Percentiles rank a stretch among this genome's conserved stretches.
phyloP scores from a whole-genome alignment of 768 basidiomycete species.

The Mycena pura region DNA sequence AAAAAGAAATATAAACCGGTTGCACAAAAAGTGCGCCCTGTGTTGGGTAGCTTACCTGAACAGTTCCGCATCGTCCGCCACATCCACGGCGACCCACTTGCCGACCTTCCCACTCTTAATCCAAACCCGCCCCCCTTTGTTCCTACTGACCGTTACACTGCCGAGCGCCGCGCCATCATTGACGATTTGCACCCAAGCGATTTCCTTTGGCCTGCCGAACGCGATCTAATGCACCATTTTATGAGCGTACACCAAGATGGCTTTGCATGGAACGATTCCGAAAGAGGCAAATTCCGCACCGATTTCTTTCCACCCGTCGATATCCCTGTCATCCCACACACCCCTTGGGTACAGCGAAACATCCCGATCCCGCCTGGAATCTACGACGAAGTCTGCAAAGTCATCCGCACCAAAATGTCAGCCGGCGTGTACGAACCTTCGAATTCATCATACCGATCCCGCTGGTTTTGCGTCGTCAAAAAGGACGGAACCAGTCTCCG shows the following conservation, averaged over 20 bases:
- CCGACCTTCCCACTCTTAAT: not conserved
- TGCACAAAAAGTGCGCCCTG: constrained; percentile 22
- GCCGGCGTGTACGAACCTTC: constrained; percentile 5
- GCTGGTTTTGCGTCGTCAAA: constrained; percentile 25
- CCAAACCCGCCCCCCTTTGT: constrained; percentile 7
- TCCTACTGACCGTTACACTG: constrained; percentile 12
- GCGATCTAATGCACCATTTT: constrained; percentile 8
- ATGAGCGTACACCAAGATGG: constrained; percentile 17
- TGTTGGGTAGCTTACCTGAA: constrained; percentile 19
- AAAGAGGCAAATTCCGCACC: constrained; percentile 23
- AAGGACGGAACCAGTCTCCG: constrained; percentile 24
- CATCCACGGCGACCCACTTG: constrained; percentile 20
- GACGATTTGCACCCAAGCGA: not conserved
- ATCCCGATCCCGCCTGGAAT: constrained; percentile 30
- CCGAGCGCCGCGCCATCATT: not conserved
- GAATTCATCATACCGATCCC: not conserved
- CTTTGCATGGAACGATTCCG: constrained; percentile 26
- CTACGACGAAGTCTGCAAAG: constrained; percentile 16
- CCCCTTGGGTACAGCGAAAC: constrained; percentile 22
- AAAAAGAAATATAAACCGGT: constrained; percentile 33
- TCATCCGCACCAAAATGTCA: not conserved
- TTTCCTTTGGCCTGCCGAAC: constrained; percentile 27
- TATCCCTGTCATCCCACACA: not conserved
- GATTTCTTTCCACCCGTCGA: constrained; percentile 1
- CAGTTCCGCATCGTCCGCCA: constrained; percentile 23